phyloP scores from a whole-genome alignment of 2,329 filamentous ascomycete genomes.

The Sporothrix humicola region DNA sequence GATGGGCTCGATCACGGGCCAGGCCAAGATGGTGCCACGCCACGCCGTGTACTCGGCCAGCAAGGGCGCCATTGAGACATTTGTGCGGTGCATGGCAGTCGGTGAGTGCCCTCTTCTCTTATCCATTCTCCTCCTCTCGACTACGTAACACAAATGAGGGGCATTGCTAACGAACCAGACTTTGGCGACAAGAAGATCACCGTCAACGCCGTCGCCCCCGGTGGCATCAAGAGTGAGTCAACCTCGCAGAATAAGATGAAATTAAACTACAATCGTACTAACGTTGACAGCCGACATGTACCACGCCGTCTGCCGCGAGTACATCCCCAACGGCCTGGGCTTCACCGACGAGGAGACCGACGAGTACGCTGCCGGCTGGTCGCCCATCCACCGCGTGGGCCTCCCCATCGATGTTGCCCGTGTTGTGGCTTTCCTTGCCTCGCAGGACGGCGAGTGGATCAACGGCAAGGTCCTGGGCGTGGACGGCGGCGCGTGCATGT shows the following conservation, averaged over 20 bases:
- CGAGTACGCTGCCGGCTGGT: constrained; percentile 48
- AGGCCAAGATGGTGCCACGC: constrained; percentile 43
- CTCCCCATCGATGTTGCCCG: constrained; percentile 46
- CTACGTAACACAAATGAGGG: not conserved
- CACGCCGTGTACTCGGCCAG: constrained; percentile 48
- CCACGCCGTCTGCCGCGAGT: constrained; percentile 46
- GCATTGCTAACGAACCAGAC: constrained; percentile 37
- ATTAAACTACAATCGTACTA: not conserved
- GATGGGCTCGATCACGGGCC: constrained; percentile 65
- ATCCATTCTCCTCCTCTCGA: no score
- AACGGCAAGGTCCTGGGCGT: constrained; percentile 49
- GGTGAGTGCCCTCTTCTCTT: no score
- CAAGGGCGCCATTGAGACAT: constrained; percentile 47
- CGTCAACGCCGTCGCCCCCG: constrained; percentile 47
- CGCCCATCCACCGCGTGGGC: constrained; percentile 44
- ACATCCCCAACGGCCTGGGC: constrained; percentile 49
- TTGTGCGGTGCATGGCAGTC: constrained; percentile 43
- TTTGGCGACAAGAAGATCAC: constrained; percentile 48
- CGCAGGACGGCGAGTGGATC: constrained; percentile 47
- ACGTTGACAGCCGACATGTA: constrained; percentile 42
- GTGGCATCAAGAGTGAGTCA: constrained; percentile 43
- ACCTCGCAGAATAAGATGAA: no score
- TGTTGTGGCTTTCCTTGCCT: constrained; percentile 45
- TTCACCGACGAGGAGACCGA: constrained; percentile 40
- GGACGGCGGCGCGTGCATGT: constrained; percentile 40